These are phyloP conservation scores for Solanum sparsipilum DNA, from an alignment of 257 asterid species.

Conservation along the genomic window DNA sequence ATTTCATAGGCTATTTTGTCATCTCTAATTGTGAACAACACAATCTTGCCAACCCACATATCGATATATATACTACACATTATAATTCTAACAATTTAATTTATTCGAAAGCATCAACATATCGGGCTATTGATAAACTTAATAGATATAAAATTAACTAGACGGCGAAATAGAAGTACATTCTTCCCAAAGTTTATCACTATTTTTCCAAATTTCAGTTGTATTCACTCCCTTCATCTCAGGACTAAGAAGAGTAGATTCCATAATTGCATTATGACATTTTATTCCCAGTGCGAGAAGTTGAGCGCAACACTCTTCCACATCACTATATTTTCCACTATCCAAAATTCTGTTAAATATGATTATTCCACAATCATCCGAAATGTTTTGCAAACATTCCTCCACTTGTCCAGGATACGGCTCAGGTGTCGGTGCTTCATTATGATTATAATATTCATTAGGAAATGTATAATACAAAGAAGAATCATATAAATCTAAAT, in stretches of 20 bases:
- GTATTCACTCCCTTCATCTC: neutral
- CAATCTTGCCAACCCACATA: neutral
- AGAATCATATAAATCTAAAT: neutral
- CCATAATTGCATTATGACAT: neutral
- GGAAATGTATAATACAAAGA: neutral
- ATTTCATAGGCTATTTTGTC: neutral
- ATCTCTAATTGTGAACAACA: neutral
- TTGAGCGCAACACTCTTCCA: neutral
- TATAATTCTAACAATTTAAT: neutral
- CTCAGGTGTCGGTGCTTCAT: neutral
- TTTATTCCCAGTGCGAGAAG: neutral
- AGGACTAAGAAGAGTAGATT: neutral
- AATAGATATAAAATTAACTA: no score
- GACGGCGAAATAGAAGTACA: neutral
- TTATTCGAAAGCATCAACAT: neutral
- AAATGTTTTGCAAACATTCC: neutral
- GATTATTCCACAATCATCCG: neutral
- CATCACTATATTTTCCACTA: neutral
- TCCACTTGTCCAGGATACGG: neutral
- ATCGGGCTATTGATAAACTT: fast-evolving
- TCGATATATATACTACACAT: neutral
- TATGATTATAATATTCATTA: no score
- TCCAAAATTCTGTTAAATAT: neutral
- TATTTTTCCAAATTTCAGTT: neutral
- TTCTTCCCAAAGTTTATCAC: neutral